A percentile compares a stretch with the other conserved stretches of the same genome.
Evolutionary conservation across 2,329 filamentous ascomycete species (phyloP).

Genomic region (Thermoascus crustaceus): DNA sequence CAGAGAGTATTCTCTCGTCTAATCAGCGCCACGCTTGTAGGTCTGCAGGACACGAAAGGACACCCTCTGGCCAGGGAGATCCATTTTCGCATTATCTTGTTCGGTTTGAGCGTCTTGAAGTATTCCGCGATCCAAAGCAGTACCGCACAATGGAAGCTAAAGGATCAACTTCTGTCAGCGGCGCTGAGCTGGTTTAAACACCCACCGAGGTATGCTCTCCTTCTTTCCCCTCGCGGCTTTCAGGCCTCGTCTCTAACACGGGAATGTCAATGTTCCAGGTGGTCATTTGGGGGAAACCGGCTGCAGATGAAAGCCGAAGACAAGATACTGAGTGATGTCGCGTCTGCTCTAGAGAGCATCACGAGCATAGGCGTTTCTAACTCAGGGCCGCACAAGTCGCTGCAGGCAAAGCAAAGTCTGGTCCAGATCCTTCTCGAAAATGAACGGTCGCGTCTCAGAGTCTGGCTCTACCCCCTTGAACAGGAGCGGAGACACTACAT

Average conservation of each 20-base stretch:
- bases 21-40: constrained; percentile 68
- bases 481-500: constrained; percentile 50
- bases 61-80: constrained; percentile 87
- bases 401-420: constrained; percentile 76
- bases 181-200: constrained; percentile 82
- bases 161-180: constrained; percentile 80
- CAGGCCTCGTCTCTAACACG: background rate
- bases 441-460: constrained; percentile 71
- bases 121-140: constrained; percentile 58
- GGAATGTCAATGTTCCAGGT: constrained; percentile 37
- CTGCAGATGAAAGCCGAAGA: constrained; percentile 91
- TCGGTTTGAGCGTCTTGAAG: constrained; percentile 69
- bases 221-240: background rate
- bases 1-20: constrained; percentile 76
- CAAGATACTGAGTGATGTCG: constrained; percentile 68
- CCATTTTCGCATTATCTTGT: constrained; percentile 80
- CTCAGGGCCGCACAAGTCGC: constrained; percentile 51
- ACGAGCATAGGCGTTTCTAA: constrained; percentile 47
- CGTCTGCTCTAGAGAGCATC: constrained; percentile 56
- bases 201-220: constrained; percentile 52
- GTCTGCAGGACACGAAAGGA: constrained; percentile 59
- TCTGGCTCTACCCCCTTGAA: constrained; percentile 81
- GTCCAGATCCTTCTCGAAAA: constrained; percentile 71
- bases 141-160: constrained; percentile 68
- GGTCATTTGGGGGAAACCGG: constrained; percentile 93